phyloP scores from a whole-genome alignment of 139 green algal genomes.

The Tetraselmis striata region DNA sequence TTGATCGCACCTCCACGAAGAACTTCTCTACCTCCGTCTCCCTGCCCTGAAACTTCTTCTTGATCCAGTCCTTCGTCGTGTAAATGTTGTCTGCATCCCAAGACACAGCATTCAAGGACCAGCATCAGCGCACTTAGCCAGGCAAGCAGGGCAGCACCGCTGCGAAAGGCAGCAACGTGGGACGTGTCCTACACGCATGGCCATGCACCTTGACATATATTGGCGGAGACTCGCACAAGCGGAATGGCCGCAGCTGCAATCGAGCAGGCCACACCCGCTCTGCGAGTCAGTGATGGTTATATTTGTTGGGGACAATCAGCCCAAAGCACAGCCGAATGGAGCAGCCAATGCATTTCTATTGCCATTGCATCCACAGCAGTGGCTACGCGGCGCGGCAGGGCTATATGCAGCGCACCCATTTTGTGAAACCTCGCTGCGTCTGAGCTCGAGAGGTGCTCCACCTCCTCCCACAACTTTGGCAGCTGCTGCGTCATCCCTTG shows the following conservation, averaged over 20 bases:
- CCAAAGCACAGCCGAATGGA: not conserved
- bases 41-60: conserved; percentile 18
- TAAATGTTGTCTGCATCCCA: conserved; percentile 6
- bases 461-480: not conserved
- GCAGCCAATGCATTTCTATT: too few species aligned
- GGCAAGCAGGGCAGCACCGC: not conserved
- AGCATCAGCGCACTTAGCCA: not conserved
- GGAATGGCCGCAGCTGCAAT: not conserved
- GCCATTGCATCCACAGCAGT: too few species aligned
- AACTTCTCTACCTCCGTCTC: conserved; percentile 6
- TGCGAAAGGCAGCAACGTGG: not conserved
- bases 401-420: not conserved
- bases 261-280: too few species aligned
- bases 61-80: conserved; percentile 7
- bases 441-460: not conserved
- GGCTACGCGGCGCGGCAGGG: not conserved
- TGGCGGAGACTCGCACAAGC: not conserved
- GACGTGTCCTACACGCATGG: not conserved
- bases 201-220: not conserved
- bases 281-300: too few species aligned
- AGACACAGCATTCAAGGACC: not conserved
- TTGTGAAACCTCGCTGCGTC: not conserved
- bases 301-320: not conserved
- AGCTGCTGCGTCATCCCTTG: not conserved
- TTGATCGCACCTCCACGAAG: not conserved